Conservation (phyloP, 805 yeast genomes). For the Scheffersomyces lignosus region DNA sequence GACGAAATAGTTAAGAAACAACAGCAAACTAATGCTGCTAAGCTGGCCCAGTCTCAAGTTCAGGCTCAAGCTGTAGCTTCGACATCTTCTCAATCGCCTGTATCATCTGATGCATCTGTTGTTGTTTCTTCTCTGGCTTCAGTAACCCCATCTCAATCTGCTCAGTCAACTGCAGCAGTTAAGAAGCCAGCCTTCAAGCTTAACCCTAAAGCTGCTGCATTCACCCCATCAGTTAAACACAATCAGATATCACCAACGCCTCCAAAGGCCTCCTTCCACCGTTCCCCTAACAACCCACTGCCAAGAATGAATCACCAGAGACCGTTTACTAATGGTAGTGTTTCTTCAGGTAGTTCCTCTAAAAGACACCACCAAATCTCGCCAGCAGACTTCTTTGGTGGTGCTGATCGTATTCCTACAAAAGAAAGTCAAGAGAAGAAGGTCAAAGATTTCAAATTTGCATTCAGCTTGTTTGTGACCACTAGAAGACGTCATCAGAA, state of each 20-base stretch:
- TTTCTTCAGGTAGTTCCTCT: conserved; percentile 9
- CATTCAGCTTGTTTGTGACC: conserved; percentile 55
- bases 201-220: conserved; percentile 67
- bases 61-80: conserved; percentile 1
- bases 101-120: conserved; percentile 49
- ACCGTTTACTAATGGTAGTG: conserved; percentile 24
- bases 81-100: conserved; percentile 1
- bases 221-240: conserved; percentile 49
- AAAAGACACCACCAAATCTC: conserved; percentile 40
- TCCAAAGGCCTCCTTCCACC: conserved; percentile 21
- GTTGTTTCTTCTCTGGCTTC: too few relatives aligned
- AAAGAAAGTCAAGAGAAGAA: conserved; percentile 35
- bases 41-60: conserved; percentile 9
- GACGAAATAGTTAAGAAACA: conserved; percentile 54
- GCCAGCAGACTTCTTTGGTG: conserved; percentile 45
- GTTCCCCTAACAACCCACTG: conserved; percentile 29
- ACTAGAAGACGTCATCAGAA: conserved; percentile 34
- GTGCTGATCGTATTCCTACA: conserved; percentile 38
- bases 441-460: conserved; percentile 34
- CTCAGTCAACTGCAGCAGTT: too few relatives aligned
- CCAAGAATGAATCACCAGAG: conserved; percentile 35
- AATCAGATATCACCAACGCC: conserved; percentile 27
- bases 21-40: conserved; percentile 9
- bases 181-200: conserved; percentile 68
- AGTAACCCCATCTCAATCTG: too few relatives aligned